Base-by-base conservation (phyloP, 148 eudicot species). In the Simmondsia chinensis region DNA sequence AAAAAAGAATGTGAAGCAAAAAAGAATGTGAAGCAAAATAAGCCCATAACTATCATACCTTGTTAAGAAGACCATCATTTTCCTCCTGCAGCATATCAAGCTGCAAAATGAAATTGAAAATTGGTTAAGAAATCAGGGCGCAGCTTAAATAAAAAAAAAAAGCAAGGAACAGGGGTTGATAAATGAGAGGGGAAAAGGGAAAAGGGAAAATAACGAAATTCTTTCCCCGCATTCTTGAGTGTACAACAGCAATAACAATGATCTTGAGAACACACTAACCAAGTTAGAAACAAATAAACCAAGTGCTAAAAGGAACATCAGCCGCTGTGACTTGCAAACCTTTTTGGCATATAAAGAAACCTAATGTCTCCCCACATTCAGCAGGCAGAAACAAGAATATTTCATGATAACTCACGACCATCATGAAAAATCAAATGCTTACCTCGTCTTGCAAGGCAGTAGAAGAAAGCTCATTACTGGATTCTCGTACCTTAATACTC, bases 41-140 rank as follows among this genome's bases (percentile, higher is more conserved):
- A 9, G 32, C 4, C 29, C 26, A 12, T 30, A 33, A 26, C 50
- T 61, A 20, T 10, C 54, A 65, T 60, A 91, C 99, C 99, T 91
- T 91, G 37, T 74, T 89, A 15, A 70, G 67, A 54, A 91, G 69
- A 60, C 48, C 73, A 14, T 82, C 95, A 64, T 91, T 85, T 76
- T 85, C 99, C 64, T 85, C 94, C 54, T 91, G 99, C 54, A 91
- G 72, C 86, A 91, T 82, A 69, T 91, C 99, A 57, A 91, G 66
- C 99, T 91, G 86, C 80, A 82, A 65, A 20, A 38, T 23, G 27
- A 31, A 23, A 14, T 3, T 12, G 19, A 27, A 2, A 16, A 33
- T 20, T 15, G 17, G 32, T 41, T n/a, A 52, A 11, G 7, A 2
- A 41, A 32, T 0, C 15, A 20, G 1, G 27, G 16, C n/a, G n/a